A percentile compares a stretch with the other conserved stretches of the same genome.
phyloP scores from a whole-genome alignment of 1,139 yeast genomes.

The Debaryomycetaceae sp. region DNA sequence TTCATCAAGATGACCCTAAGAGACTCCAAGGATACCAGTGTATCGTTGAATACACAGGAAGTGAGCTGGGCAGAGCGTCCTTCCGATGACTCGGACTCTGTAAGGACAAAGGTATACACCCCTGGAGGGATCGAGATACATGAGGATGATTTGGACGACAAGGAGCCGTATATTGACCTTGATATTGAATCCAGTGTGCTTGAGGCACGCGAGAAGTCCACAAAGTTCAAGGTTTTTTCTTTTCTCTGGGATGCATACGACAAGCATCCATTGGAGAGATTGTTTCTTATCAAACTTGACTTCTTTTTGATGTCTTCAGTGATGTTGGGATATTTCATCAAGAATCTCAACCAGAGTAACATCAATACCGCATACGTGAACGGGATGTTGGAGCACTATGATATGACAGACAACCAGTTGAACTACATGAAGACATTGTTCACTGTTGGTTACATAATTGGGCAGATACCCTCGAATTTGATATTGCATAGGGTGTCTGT shows the following conservation, averaged over 20 bases:
- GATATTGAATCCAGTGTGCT: constrained; percentile 26
- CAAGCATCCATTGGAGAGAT: constrained; percentile 43
- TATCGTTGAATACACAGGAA: neutral
- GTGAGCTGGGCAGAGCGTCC: neutral
- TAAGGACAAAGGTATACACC: neutral
- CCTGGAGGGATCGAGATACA: neutral
- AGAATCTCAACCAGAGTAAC: constrained; percentile 43
- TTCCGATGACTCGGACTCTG: neutral
- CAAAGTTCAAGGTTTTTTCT: constrained; percentile 23
- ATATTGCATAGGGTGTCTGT: constrained; percentile 52
- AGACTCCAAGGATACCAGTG: neutral
- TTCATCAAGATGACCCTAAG: neutral
- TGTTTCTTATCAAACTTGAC: constrained; percentile 40
- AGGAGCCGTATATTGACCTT: constrained; percentile 28
- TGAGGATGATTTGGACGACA: neutral
- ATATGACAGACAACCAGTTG: constrained; percentile 51
- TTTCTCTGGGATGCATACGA: constrained; percentile 50
- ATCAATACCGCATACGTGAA: constrained; percentile 55
- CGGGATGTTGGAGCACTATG: constrained; percentile 57
- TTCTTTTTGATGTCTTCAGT: constrained; percentile 42
- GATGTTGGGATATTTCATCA: constrained; percentile 38
- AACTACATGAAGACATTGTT: constrained; percentile 50
- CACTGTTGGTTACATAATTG: constrained; percentile 59
- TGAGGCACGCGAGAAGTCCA: constrained; percentile 19
- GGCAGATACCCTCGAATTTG: constrained; percentile 57